phyloP scores from a whole-genome alignment of 345 rosid species.

The Pistacia vera region DNA sequence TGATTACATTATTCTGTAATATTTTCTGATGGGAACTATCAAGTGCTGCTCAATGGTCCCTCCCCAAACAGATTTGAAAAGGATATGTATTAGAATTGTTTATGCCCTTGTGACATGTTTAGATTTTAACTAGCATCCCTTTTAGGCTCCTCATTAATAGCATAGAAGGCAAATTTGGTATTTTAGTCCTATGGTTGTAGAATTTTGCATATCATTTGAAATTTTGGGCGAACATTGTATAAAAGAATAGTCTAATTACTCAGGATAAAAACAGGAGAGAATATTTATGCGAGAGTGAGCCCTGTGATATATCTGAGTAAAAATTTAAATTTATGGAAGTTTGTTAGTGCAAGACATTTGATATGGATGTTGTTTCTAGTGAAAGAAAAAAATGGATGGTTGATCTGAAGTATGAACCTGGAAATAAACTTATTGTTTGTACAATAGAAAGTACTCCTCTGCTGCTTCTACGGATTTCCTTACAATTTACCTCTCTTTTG shows the following conservation, averaged over 20 bases:
- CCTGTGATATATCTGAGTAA: not conserved
- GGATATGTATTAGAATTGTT: not conserved
- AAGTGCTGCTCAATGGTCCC: not conserved
- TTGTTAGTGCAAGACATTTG: not conserved
- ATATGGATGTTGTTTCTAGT: not conserved
- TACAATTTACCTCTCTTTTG: constrained; percentile 1
- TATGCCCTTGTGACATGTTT: not conserved
- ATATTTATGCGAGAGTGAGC: not conserved
- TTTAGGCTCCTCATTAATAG: not conserved
- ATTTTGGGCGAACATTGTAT: not conserved
- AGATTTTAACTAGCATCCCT: not conserved
- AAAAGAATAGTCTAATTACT: not conserved
- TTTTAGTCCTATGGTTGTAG: constrained; percentile 7
- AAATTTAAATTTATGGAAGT: not conserved
- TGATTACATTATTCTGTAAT: too few relatives aligned
- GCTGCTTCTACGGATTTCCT: not conserved
- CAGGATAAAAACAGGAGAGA: not conserved
- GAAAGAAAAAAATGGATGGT: not conserved
- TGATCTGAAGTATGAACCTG: not conserved
- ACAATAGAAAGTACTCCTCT: constrained; percentile 10
- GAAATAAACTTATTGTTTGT: not conserved
- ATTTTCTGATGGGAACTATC: not conserved
- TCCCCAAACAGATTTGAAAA: not conserved
- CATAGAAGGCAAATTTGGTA: not conserved
- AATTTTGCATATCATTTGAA: not conserved